Percentiles rank a stretch among this genome's conserved stretches.
phyloP scores from a whole-genome alignment of 768 basidiomycete species.

The Podaxis sp. region DNA sequence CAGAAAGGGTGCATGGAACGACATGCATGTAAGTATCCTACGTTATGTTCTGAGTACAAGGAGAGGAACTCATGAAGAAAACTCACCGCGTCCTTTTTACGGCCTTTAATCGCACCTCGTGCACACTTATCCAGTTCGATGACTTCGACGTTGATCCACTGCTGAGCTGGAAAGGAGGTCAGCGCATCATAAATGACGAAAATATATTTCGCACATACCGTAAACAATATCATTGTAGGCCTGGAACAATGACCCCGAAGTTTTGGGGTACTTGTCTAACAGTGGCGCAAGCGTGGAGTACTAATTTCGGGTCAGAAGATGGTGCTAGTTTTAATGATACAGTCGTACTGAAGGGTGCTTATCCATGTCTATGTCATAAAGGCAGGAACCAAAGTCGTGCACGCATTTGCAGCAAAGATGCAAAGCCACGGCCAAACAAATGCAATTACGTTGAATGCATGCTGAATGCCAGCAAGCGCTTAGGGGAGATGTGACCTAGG shows the following conservation, averaged over 20 bases:
- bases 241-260: constrained; percentile 63
- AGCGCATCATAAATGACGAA: not conserved
- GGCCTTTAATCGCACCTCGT: constrained; percentile 57
- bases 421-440: not conserved
- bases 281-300: constrained; percentile 42
- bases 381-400: not conserved
- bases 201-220: constrained; percentile 31
- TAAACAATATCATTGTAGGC: constrained; percentile 70
- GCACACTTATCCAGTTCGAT: constrained; percentile 54
- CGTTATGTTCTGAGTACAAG: constrained; percentile 4
- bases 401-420: not conserved
- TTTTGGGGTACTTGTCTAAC: constrained; percentile 56
- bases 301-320: constrained; percentile 23
- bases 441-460: not conserved
- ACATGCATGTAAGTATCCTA: constrained; percentile 46
- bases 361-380: constrained; percentile 17
- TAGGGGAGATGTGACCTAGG: not conserved
- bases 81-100: constrained; percentile 47
- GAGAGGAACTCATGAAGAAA: not conserved
- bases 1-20: constrained; percentile 65
- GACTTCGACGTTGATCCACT: constrained; percentile 63
- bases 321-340: not conserved
- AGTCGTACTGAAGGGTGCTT: constrained; percentile 24
- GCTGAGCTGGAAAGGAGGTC: constrained; percentile 49
- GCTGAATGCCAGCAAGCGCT: no score